phyloP scores from a whole-genome alignment of 2,329 filamentous ascomycete genomes.

The Penicillium sp. region DNA sequence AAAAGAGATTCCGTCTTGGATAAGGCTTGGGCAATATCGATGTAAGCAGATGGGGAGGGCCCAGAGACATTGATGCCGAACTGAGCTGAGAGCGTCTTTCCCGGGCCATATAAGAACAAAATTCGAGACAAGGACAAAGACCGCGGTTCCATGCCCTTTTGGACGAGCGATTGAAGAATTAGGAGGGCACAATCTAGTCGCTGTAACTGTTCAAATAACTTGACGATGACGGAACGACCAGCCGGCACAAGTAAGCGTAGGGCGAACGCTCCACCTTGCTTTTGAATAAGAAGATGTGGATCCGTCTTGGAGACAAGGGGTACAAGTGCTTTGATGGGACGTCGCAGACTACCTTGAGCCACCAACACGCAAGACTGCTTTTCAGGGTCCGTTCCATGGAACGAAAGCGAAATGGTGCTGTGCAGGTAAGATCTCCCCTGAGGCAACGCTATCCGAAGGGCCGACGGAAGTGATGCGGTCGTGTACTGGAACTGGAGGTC shows the following conservation, averaged over 20 bases:
- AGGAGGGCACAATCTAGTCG: slow-evolving; percentile 35
- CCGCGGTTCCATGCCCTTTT: slow-evolving; percentile 28
- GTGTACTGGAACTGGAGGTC: slow-evolving; percentile 34
- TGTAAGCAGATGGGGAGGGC: slow-evolving; percentile 11
- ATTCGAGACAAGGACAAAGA: slow-evolving; percentile 35
- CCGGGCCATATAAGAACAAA: slow-evolving; percentile 32
- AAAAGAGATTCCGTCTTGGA: slow-evolving; percentile 25
- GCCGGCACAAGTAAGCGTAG: slow-evolving; percentile 35
- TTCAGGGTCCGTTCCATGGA: slow-evolving; percentile 34
- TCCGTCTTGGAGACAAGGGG: slow-evolving; percentile 27
- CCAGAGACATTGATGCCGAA: slow-evolving; percentile 30
- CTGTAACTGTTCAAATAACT: slow-evolving; percentile 35
- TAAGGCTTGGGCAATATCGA: slow-evolving; percentile 20
- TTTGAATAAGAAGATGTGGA: slow-evolving; percentile 30
- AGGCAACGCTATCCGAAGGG: slow-evolving; percentile 28
- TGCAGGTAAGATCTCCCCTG: slow-evolving; percentile 27
- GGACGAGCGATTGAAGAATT: slow-evolving; percentile 31
- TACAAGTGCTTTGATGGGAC: slow-evolving; percentile 23
- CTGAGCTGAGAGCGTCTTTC: slow-evolving; percentile 26
- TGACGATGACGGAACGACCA: slow-evolving; percentile 33
- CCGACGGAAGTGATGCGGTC: slow-evolving; percentile 25
- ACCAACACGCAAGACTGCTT: slow-evolving; percentile 32
- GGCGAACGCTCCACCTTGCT: slow-evolving; percentile 32
- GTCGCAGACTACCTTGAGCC: slow-evolving; percentile 32
- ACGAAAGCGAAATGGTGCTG: slow-evolving; percentile 35